A percentile compares a stretch with the other conserved stretches of the same genome.
Evolutionary conservation across 2,329 filamentous ascomycete genomes (phyloP).

Genomic region (Phymatotrichopsis omnivora): DNA sequence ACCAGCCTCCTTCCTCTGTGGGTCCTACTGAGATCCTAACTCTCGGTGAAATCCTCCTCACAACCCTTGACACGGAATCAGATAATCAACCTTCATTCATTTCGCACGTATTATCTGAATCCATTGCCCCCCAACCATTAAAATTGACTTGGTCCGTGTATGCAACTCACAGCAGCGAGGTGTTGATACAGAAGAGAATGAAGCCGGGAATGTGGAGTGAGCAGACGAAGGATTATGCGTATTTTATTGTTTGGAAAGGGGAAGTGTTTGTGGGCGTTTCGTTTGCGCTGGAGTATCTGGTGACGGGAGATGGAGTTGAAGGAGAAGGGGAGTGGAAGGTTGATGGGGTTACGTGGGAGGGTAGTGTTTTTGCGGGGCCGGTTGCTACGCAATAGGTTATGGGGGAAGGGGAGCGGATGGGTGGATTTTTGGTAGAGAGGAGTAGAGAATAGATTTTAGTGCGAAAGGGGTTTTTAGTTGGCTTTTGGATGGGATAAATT

Average conservation of each 20-base stretch:
- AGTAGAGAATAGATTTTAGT: no score
- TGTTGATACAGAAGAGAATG: conserved; percentile 2
- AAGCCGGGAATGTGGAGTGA: conserved; percentile 24
- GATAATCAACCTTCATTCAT: conserved; percentile 22
- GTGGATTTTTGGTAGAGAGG: no score
- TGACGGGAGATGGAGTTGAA: neutral
- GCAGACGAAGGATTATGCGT: conserved; percentile 27
- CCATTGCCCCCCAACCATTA: conserved; percentile 10
- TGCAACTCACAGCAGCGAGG: conserved; percentile 8
- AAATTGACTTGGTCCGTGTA: conserved; percentile 27
- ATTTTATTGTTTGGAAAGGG: conserved; percentile 29
- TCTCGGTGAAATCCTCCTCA: conserved; percentile 17
- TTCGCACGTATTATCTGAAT: conserved; percentile 16
- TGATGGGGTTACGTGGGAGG: conserved; percentile 29
- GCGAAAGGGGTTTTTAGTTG: no score
- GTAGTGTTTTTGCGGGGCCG: conserved; percentile 23
- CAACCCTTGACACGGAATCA: conserved; percentile 2
- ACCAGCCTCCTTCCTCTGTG: neutral
- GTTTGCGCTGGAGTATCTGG: conserved; percentile 24
- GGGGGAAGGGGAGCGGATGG: no score
- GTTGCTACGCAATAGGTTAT: no score
- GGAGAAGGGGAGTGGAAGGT: conserved; percentile 24
- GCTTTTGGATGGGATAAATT: no score
- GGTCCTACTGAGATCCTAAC: conserved; percentile 7
- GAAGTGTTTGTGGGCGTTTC: conserved; percentile 26